Evolutionary conservation across 345 rosid genomes (phyloP), one percentile per base, ranked within the genome.

Genomic region (Dimocarpus longan): DNA sequence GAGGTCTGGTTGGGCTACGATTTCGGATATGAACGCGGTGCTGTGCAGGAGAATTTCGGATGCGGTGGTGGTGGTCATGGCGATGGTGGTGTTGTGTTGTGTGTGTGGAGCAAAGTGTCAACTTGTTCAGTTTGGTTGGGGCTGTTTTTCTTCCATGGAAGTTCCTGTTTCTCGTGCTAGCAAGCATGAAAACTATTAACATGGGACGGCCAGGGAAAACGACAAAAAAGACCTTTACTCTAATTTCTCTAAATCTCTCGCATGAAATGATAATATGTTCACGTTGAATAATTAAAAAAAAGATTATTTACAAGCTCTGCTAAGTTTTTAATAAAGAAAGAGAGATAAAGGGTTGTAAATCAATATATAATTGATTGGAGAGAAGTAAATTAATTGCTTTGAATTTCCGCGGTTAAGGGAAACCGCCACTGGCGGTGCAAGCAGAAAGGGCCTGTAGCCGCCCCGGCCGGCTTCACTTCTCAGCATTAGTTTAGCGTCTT

Each of bases 31-130:
- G 81, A 87, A 88, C 10, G 68, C 44, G 59, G 83, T 40, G 43
- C 88, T 80, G 64, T 76, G 89, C 28, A 70, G 87, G 83, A 87
- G 89, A 81, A 89, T 85, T 59, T 85, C 80, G 7, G 87, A 32
- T 21, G 87, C 72, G 7, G 81, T 59, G 28, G 83, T 28, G 62
- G 76, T n/a, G 12, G 79, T 57, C 1, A 56, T 64, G 66, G 78
- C 2, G 67, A 76, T 3, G 57, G 79, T 1, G 70, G 63, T 63
- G 28, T 37, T 42, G 76, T 68, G 37, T 78, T 72, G 8, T 73
- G 69, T 44, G 18, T 2, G 1, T 5, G 28, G 42, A 40, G 66
- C 43, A 2, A 3, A 40, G 54, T 43, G 19, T 21, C 37, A 32
- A 32, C 3, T 32, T 2, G 37, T 32, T 32, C 37, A 32, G 37